phyloP scores from a whole-genome alignment of 2,329 filamentous ascomycete genomes.

The Colletotrichum cereale region DNA sequence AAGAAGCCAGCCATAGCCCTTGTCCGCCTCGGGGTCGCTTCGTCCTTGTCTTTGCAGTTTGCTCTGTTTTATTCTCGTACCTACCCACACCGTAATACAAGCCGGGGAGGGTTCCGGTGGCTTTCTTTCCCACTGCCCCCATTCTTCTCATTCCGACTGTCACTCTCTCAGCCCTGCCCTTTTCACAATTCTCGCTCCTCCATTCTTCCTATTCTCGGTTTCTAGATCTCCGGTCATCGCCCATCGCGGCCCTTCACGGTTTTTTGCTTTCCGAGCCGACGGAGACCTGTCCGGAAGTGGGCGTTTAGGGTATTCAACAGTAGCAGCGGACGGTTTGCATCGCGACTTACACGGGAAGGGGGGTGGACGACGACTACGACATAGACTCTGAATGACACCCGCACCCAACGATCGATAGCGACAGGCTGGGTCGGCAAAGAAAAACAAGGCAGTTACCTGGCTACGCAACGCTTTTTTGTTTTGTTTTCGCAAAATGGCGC shows the following conservation, averaged over 20 bases:
- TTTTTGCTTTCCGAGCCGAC: not conserved
- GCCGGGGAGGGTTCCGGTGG: not conserved
- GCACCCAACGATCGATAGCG: not conserved
- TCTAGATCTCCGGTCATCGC: not conserved
- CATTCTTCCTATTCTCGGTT: not conserved
- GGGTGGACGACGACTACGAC: not conserved
- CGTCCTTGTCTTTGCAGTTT: not conserved
- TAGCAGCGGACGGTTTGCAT: not conserved
- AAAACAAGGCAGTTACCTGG: no score
- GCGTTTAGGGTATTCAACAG: not conserved
- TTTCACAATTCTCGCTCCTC: not conserved
- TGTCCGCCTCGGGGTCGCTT: not conserved
- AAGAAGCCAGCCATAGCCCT: not conserved
- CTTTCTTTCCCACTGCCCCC: not conserved
- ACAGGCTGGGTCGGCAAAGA: not conserved
- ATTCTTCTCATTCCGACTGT: not conserved
- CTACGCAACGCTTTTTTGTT: no score
- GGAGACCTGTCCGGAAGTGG: not conserved
- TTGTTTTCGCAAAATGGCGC: not conserved
- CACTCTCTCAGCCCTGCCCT: not conserved
- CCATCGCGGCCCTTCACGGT: not conserved
- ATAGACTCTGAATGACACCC: not conserved
- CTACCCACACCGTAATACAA: not conserved
- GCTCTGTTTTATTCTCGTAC: constrained; percentile 1
- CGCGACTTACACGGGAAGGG: not conserved